Evolutionary conservation across 257 asterid genomes (phyloP), one percentile per base, ranked within the genome.

Genomic region (Ilex asprella): DNA sequence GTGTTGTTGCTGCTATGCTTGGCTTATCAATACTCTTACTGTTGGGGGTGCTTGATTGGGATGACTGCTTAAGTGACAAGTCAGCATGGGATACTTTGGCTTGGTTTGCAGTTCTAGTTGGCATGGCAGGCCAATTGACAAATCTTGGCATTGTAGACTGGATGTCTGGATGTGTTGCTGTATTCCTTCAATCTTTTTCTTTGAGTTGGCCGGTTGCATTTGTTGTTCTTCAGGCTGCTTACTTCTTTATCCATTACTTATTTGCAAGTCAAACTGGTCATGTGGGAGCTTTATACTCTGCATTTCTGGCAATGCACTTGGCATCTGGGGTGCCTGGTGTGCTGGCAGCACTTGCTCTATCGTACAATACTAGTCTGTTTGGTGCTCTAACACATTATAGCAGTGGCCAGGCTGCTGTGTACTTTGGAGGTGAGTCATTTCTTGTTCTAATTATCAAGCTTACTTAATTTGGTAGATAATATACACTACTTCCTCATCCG

Each of bases 61-160:
- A 91, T 58, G 98, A 91, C 73, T 91, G 98, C 75, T 74, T 91
- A 56, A 86, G 88, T 73, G 96, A 91, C 78, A 91, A 82, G 76
- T 88, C 96, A 10, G 96, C 98, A 55, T 91, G 98, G 98, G 98
- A 91, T 62, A 91, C 98, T 57, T 73, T 91, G 80, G 95, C 95
- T 58, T 91, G 98, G 98, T 88, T 91, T 69, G 98, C 98, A n/a
- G 91, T 91, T 65, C 76, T 91, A 31, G 96, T 91, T 35, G 96
- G 98, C 67, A 91, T 91, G 98, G 98, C 98, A 13, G 69, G 96
- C 55, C 98, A 91, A 71, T 70, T 91, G 75, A 86, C 98, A n/a
- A 84, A 70, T 67, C 89, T 86, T 1, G 98, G 98, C 43, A 88
- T 91, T 12, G 92, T 91, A 35, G 64, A 77, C 70, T 91, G 98